These are phyloP conservation scores for Pseudogymnoascus sp. DNA, from an alignment of 2,329 filamentous ascomycete genomes.

Conservation along the genomic window DNA sequence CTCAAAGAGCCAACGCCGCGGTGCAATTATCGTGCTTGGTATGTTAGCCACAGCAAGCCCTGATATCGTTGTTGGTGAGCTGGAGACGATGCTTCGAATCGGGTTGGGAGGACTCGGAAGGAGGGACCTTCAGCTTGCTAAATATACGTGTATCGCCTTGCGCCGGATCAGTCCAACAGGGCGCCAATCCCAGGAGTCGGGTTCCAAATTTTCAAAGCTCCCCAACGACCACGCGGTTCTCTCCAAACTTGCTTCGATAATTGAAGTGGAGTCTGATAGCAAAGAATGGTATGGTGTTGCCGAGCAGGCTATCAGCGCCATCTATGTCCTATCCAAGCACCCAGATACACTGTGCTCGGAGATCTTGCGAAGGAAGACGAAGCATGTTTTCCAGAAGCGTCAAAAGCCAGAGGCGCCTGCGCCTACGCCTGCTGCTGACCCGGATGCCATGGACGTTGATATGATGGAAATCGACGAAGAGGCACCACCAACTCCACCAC, in stretches of 20 bases:
- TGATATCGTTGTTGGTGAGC: conserved; percentile 88
- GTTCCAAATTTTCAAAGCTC: conserved; percentile 65
- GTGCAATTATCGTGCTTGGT: conserved; percentile 90
- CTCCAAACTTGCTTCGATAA: conserved; percentile 70
- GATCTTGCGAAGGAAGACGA: conserved; percentile 80
- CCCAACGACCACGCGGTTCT: conserved; percentile 89
- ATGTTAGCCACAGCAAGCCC: conserved; percentile 93
- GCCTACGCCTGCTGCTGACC: conserved; percentile 21
- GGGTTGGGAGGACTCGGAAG: conserved; percentile 76
- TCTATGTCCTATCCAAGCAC: conserved; percentile 89
- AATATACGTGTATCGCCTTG: conserved; percentile 91
- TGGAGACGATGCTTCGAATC: conserved; percentile 87
- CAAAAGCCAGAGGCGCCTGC: conserved; percentile 25
- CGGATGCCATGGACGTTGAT: conserved; percentile 15
- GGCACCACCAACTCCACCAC: conserved; percentile 27
- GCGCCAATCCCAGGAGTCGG: conserved; percentile 68
- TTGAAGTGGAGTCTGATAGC: conserved; percentile 77
- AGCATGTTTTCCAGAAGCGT: conserved; percentile 58
- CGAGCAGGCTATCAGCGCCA: conserved; percentile 91
- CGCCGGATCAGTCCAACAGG: conserved; percentile 82
- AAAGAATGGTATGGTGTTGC: conserved; percentile 96
- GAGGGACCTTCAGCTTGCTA: conserved; percentile 78
- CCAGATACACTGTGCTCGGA: conserved; percentile 90
- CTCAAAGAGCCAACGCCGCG: conserved; percentile 80
- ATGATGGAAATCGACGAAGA: conserved; percentile 28